Percentiles rank a stretch among this genome's conserved stretches.
Conservation (phyloP, 1,139 yeast genomes). For the Hansenula lynferdii region DNA sequence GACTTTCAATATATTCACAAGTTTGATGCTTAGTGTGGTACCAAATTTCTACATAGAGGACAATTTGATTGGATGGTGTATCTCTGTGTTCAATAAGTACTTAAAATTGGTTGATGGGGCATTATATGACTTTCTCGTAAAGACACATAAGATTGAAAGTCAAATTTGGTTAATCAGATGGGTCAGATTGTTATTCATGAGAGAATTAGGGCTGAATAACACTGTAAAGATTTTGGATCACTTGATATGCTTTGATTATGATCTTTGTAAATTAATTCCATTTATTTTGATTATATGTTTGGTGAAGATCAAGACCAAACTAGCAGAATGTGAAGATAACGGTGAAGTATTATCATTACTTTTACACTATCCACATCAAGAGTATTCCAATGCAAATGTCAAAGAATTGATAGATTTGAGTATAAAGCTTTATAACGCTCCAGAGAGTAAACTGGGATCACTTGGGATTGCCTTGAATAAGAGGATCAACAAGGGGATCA, state of each 20-base stretch:
- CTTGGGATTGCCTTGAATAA: slow-evolving; percentile 16
- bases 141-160: slow-evolving; percentile 50
- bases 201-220: slow-evolving; percentile 53
- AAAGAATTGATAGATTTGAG: slow-evolving; percentile 16
- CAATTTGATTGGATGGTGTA: slow-evolving; percentile 28
- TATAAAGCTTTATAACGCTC: slow-evolving; percentile 12
- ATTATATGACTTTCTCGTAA: slow-evolving; percentile 37
- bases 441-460: slow-evolving; percentile 12
- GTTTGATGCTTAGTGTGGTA: slow-evolving; percentile 27
- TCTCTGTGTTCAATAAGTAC: slow-evolving; percentile 37
- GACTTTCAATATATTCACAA: slow-evolving; percentile 25
- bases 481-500: slow-evolving; percentile 11
- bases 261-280: slow-evolving; percentile 38
- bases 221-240: slow-evolving; percentile 55
- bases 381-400: slow-evolving; percentile 9
- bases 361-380: slow-evolving; percentile 48
- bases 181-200: slow-evolving; percentile 48
- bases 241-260: slow-evolving; percentile 35
- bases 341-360: slow-evolving; percentile 56
- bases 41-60: slow-evolving; percentile 32
- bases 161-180: slow-evolving; percentile 68
- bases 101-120: slow-evolving; percentile 38
- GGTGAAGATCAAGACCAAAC: slow-evolving; percentile 41
- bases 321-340: slow-evolving; percentile 47
- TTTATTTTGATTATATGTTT: slow-evolving; percentile 48